Evolutionary conservation across 2,329 filamentous ascomycete genomes (phyloP), one percentile per base, ranked within the genome.

Genomic region (Cladosporium velox): DNA sequence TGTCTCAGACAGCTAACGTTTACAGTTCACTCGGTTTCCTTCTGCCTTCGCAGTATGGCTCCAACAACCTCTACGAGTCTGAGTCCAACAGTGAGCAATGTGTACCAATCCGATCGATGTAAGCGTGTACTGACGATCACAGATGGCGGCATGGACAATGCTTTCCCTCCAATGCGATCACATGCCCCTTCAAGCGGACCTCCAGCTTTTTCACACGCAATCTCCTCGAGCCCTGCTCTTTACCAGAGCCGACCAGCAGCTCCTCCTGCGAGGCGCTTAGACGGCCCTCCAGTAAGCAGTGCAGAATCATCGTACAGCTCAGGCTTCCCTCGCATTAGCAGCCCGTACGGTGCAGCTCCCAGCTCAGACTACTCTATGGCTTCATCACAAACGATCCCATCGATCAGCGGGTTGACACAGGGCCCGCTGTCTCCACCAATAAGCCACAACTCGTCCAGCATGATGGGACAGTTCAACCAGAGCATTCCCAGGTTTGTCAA

Each of bases 11-110:
- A 30, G 28, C 38, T 58, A 34, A 65, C 52, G 24, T 59, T 15
- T 41, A 59, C 65, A 77, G 76, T 67, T 77, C 76, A 44, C 69
- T 77, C 61, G 75, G 74, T 32, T 76, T 74, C 68, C 71, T 77
- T 28, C 74, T 77, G 59, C 76, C 76, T 66, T 74, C 75, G 49
- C 74, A 76, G 49, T 77, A 77, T 70, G 74, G 74, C 57, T 66
- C 69, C 65, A 64, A 66, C 59, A 64, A 66, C 55, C 64, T 69
- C 34, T 71, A 73, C 69, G 72, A 75, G 30, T 73, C 72, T 12
- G 73, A 77, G 58, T 67, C 68, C 30, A 69, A 67, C 66, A 73
- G 76, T 77, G 69, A 66, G 75, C 72, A 34, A 26, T n/a, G 7
- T 57, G 35, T 28, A 26, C 18, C 28, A 60, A 54, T 26, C 15